Conservation (phyloP, 1,284 basidiomycete species). For the Leccinum holopus region DNA sequence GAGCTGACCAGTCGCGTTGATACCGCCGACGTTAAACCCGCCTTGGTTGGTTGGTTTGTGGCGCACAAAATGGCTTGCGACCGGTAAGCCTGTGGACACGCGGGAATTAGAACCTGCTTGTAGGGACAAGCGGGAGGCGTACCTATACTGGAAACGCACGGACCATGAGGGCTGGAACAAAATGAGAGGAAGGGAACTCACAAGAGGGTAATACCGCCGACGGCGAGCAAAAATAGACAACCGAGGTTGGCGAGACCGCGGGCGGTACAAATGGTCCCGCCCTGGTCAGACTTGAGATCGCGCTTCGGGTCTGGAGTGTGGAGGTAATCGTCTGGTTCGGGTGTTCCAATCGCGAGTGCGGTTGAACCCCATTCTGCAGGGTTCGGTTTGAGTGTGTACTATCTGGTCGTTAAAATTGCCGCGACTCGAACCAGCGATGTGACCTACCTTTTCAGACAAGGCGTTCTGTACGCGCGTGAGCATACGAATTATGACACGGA, state of each 20-base stretch:
- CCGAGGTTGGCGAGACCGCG: slow-evolving; percentile 48
- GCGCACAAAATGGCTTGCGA: slow-evolving; percentile 41
- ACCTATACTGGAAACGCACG: slow-evolving; percentile 24
- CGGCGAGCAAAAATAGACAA: slow-evolving; percentile 41
- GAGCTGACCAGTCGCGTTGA: slow-evolving; percentile 57
- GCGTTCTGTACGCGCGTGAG: slow-evolving; percentile 26
- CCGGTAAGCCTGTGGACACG: slow-evolving; percentile 25
- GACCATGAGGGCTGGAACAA: slow-evolving; percentile 3
- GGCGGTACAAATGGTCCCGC: slow-evolving; percentile 41
- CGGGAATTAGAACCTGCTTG: neutral
- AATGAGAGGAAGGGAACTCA: slow-evolving; percentile 19
- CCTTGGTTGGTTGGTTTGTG: slow-evolving; percentile 40
- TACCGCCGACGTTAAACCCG: slow-evolving; percentile 53
- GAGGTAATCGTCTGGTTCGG: slow-evolving; percentile 34
- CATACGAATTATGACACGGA: neutral
- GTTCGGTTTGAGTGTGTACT: slow-evolving; percentile 34
- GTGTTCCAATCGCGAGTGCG: slow-evolving; percentile 25
- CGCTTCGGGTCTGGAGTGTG: slow-evolving; percentile 36
- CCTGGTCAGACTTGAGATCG: slow-evolving; percentile 36
- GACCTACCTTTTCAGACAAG: slow-evolving; percentile 27
- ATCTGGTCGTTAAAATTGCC: neutral
- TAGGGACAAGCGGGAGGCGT: neutral
- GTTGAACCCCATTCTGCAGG: slow-evolving; percentile 34
- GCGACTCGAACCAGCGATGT: neutral
- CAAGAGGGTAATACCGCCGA: slow-evolving; percentile 37